Evolutionary conservation across 306 rosid species (phyloP).

Genomic region (Inga laurina): DNA sequence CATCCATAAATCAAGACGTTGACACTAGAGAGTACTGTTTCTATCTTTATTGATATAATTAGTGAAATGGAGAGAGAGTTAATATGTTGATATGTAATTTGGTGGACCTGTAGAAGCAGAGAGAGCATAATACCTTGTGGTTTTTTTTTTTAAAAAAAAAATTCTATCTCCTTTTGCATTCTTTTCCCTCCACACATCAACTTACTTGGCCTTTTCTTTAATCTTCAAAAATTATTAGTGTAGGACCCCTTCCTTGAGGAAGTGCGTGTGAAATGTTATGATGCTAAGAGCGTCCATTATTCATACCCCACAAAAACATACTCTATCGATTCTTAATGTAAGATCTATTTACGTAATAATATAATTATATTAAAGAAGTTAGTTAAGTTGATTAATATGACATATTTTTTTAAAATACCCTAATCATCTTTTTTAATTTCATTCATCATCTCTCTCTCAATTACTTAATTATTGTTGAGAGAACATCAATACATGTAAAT

Average conservation of each 20-base stretch:
- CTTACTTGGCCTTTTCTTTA: slow-evolving; percentile 45
- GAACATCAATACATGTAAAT: too few relatives aligned
- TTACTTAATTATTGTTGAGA: too few relatives aligned
- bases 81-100: background rate
- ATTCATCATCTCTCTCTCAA: too few relatives aligned
- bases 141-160: slow-evolving; percentile 7
- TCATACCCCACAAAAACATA: background rate
- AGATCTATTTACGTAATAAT: too few relatives aligned
- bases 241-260: slow-evolving; percentile 44
- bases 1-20: slow-evolving; percentile 71
- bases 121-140: slow-evolving; percentile 21
- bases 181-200: slow-evolving; percentile 50
- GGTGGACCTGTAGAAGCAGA: slow-evolving; percentile 55
- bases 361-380: too few relatives aligned
- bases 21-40: slow-evolving; percentile 54
- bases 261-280: slow-evolving; percentile 25
- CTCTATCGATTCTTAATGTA: too few relatives aligned
- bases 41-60: background rate
- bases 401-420: too few relatives aligned
- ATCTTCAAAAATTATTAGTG: slow-evolving; percentile 25
- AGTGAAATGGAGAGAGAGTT: slow-evolving; percentile 18
- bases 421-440: too few relatives aligned
- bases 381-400: too few relatives aligned
- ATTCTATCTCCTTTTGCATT: slow-evolving; percentile 38
- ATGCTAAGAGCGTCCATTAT: slow-evolving; percentile 17